Evolutionary conservation across 192 early-diverging fungal species (phyloP).

Genomic region (Coemansia javaensis): DNA sequence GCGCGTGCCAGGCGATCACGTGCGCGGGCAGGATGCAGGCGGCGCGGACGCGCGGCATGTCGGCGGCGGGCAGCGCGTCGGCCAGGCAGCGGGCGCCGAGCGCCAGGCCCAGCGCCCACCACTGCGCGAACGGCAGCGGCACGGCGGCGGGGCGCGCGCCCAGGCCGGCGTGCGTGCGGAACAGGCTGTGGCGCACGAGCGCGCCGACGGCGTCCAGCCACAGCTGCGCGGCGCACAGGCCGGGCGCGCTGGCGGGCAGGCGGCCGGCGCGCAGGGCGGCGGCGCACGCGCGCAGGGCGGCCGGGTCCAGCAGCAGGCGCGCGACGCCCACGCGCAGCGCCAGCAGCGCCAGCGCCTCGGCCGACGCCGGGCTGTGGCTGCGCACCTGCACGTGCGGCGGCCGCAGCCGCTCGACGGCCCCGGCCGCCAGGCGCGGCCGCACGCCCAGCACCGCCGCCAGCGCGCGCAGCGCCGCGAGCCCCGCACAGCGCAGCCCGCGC

Average conservation of each 20-base stretch:
- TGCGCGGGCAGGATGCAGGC: slow-evolving; percentile 23
- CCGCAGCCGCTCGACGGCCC: slow-evolving; percentile 6
- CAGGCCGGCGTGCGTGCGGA: slow-evolving; percentile 13
- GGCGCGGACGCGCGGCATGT: neutral
- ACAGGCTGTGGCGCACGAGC: slow-evolving; percentile 27
- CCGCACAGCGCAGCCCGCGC: neutral
- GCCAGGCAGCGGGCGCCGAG: slow-evolving; percentile 11
- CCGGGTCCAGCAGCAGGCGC: slow-evolving; percentile 20
- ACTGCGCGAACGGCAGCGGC: slow-evolving; percentile 2
- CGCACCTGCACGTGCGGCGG: slow-evolving; percentile 26
- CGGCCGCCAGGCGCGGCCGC: slow-evolving; percentile 5
- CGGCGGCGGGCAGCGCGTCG: neutral
- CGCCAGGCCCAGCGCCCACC: slow-evolving; percentile 33
- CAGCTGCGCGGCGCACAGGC: slow-evolving; percentile 17
- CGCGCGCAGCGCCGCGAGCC: slow-evolving; percentile 15
- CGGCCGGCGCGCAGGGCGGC: neutral
- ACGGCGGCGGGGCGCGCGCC: no score
- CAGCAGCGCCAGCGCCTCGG: slow-evolving; percentile 25
- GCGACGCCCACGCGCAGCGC: slow-evolving; percentile 15
- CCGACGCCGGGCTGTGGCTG: slow-evolving; percentile 26
- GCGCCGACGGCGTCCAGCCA: slow-evolving; percentile 38
- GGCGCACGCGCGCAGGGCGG: slow-evolving; percentile 1
- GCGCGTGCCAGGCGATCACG: slow-evolving; percentile 24
- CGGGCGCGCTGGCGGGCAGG: slow-evolving; percentile 1
- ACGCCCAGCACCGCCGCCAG: slow-evolving; percentile 26